phyloP scores from a whole-genome alignment of 495 filamentous ascomycete species.

The Beverwykella pulmonaria region DNA sequence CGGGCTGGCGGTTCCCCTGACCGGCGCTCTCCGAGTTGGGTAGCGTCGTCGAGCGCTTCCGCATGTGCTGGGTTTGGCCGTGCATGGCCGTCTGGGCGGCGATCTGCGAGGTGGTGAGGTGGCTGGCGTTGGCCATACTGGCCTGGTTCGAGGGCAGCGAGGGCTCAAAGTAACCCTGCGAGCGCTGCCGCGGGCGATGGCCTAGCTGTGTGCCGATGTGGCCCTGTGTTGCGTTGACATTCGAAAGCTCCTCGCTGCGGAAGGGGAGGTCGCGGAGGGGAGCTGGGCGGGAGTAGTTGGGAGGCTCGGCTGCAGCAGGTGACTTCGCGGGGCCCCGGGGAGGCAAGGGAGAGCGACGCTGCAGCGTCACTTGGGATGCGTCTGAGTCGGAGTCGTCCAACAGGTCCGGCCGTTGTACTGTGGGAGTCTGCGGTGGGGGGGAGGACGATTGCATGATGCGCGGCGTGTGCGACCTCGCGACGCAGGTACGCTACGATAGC shows the following conservation, averaged over 20 bases:
- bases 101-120: conserved; percentile 76
- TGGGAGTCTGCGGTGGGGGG: conserved; percentile 34
- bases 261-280: conserved; percentile 28
- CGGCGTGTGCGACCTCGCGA: conserved; percentile 5
- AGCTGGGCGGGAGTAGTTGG: conserved; percentile 59
- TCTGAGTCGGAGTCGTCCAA: conserved; percentile 37
- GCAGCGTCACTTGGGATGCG: conserved; percentile 32
- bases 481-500: background rate
- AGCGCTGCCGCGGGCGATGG: conserved; percentile 61
- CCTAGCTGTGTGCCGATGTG: conserved; percentile 34
- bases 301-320: conserved; percentile 42
- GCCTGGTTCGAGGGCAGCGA: conserved; percentile 70
- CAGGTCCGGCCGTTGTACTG: conserved; percentile 22
- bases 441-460: conserved; percentile 34
- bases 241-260: conserved; percentile 26
- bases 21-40: conserved; percentile 50
- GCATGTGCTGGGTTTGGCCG: conserved; percentile 59
- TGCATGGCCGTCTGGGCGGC: conserved; percentile 91
- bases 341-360: conserved; percentile 37
- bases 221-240: background rate
- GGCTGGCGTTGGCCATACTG: conserved; percentile 35
- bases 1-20: conserved; percentile 53
- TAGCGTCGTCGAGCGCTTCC: conserved; percentile 73
- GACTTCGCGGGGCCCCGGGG: conserved; percentile 23
- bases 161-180: conserved; percentile 88